Base-by-base conservation (phyloP, 2,329 filamentous ascomycete species). In the Monascus ruber region DNA sequence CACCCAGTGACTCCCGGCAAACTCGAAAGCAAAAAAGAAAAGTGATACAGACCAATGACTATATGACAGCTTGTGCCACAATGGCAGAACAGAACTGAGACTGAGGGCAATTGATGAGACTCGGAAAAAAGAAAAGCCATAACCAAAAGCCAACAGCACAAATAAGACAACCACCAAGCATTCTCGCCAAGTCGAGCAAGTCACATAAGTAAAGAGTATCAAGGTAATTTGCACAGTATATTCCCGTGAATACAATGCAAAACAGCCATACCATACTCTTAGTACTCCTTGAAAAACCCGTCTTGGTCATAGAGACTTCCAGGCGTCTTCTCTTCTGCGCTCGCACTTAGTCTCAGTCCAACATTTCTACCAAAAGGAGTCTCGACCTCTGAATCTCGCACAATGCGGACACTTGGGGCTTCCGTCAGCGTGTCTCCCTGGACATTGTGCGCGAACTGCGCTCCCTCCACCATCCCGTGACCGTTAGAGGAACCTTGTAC, bases 291-390 rank as follows among this genome's bases (percentile, higher is more conserved):
- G 41, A 63, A 40, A 44, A 63, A 59, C 5, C 61, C 52, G 37
- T 63, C 51, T 11, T 59, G 45, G 45, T 71, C 68, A 48, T 71
- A 72, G 45, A 70, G 48, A 51, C 68, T 71, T 38, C 52, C 63
- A 29, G 65, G 66, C 35, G 64, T 70, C n/a, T 54, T 53, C 34
- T 45, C 47, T 5, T 50, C 56, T 38, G 55, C 49, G 2, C 56
- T 56, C 32, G 58, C 45, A 4, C 52, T 55, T 7, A 58, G 45
- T 4, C 52, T 55, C 6, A 58, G 45, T 3, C 52, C 55, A 8
- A 57, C 42, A 0, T 44, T 39, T 40, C 56, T 55, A 24, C 48
- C 47, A 10, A 44, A 52, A 1, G 58, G 56, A 2, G 55, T 60
- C 42, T 33, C 41, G 31, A 31, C 35, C 33, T 29, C 33, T 39